Base-by-base conservation (phyloP, 345 rosid genomes). In the Camelina neglecta region DNA sequence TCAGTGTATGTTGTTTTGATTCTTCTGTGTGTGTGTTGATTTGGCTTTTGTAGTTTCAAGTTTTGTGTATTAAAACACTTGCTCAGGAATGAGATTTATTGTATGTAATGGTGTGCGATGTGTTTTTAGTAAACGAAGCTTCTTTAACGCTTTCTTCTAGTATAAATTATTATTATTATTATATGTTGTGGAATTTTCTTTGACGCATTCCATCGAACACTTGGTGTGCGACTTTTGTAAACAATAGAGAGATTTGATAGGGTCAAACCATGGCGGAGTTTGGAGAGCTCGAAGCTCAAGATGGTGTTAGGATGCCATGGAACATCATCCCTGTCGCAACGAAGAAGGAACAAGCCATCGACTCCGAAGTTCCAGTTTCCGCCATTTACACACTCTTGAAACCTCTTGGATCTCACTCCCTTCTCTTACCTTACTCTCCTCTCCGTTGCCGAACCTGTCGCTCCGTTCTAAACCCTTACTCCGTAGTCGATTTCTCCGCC, bases 371-470 rank as follows among this genome's bases (percentile, higher is more conserved):
- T 44, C 97, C 97, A 45, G 88, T 95, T 36, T 89, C 96, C 45
- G 93, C 87, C 63, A 81, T 95, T 70, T 95, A 92, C 84, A 87
- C 92, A 56, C 96, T 97, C 8, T 81, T 91, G 76, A 92, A 84
- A 81, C 81, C 79, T 62, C 87, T 87, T 67, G 8, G 1, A 3
- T 85, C 93, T 5, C 76, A 88, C 65, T 86, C 93, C 3, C 77
- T 84, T 13, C 80, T 86, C 45, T 89, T 95, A 20, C 88, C 97
- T 48, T 88, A 92, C 83, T 55, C 90, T 67, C 97, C 99, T 16
- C 97, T 92, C 65, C 97, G 97, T 62, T 92, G 97, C 83, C 92
- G 96, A 31, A 85, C 82, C 44, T 95, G 99, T 77, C 92, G 96
- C 70, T 92, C 97, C 24, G 83, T 90, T 23, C 88, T 95, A 67